Conservation (phyloP, 257 asterid species). For the Fraxinus anomala region DNA sequence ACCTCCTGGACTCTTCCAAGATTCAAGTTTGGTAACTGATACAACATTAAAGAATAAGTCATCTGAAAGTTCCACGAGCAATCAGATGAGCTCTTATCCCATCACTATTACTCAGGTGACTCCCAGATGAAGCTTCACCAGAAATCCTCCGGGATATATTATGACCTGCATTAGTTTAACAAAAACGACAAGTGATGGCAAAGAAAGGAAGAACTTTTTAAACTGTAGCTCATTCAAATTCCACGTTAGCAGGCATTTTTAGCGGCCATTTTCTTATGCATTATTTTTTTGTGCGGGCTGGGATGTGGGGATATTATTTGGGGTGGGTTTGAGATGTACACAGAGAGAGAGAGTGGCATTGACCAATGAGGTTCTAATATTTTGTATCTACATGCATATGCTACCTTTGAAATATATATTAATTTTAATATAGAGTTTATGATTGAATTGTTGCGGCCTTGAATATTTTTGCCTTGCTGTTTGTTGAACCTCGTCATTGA, state of each 20-base stretch:
- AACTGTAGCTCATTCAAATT: not conserved
- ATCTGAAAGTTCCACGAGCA: conserved; percentile 56
- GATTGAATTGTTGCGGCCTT: not conserved
- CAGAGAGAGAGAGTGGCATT: not conserved
- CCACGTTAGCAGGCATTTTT: not conserved
- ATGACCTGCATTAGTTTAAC: not conserved
- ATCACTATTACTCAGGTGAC: conserved; percentile 56
- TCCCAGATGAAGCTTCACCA: conserved; percentile 56
- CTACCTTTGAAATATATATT: not conserved
- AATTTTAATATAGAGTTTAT: not conserved
- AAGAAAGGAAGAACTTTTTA: not conserved
- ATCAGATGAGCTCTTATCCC: conserved; percentile 57
- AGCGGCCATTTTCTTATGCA: not conserved
- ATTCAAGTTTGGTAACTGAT: conserved; percentile 39
- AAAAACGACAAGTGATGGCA: not conserved
- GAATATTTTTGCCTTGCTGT: not conserved
- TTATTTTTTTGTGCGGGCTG: not conserved
- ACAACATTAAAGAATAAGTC: conserved; percentile 44
- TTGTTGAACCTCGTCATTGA: no score
- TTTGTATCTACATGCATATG: conserved; percentile 3
- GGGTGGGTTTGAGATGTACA: not conserved
- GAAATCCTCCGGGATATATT: not conserved
- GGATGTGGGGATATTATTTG: not conserved
- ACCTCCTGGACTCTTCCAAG: conserved; percentile 75
- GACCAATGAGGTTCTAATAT: conserved; percentile 11